Evolutionary conservation across 176 grass and related monocot species (phyloP).

Genomic region (Themeda triandra): DNA sequence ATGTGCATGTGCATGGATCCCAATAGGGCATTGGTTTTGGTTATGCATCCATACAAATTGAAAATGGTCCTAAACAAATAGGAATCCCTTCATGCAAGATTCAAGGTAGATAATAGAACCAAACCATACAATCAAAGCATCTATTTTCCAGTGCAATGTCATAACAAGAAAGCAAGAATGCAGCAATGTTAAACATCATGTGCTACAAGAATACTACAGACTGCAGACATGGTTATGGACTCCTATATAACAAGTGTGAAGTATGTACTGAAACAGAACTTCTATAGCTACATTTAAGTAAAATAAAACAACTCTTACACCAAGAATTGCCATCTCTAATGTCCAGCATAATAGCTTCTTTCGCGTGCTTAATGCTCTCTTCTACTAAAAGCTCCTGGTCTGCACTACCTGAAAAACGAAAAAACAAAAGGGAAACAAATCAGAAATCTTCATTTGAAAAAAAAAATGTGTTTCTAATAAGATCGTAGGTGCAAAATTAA

Average conservation of each 20-base stretch:
- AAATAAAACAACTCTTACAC: slow-evolving; percentile 71
- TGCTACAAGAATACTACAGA: not conserved
- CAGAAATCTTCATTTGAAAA: not conserved
- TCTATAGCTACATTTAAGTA: slow-evolving; percentile 20
- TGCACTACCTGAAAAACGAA: slow-evolving; percentile 53
- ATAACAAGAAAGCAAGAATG: not conserved
- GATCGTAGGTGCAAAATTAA: not conserved
- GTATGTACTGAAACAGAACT: not conserved
- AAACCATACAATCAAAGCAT: slow-evolving; percentile 4
- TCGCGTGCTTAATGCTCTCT: slow-evolving; percentile 96
- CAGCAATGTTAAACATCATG: not conserved
- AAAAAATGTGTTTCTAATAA: not conserved
- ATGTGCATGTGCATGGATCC: not conserved
- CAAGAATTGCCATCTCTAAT: slow-evolving; percentile 97
- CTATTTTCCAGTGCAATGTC: not conserved
- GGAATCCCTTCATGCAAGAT: not conserved
- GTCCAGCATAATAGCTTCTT: slow-evolving; percentile 90
- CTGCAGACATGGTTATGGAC: not conserved
- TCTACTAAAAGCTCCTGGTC: slow-evolving; percentile 58
- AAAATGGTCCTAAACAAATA: not conserved
- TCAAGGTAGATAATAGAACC: not conserved
- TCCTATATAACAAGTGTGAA: not conserved
- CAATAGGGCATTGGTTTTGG: not conserved
- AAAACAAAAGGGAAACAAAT: not conserved
- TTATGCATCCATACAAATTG: slow-evolving; percentile 1